Base-by-base conservation (phyloP, 257 asterid species). In the Nicotiana attenuata region DNA sequence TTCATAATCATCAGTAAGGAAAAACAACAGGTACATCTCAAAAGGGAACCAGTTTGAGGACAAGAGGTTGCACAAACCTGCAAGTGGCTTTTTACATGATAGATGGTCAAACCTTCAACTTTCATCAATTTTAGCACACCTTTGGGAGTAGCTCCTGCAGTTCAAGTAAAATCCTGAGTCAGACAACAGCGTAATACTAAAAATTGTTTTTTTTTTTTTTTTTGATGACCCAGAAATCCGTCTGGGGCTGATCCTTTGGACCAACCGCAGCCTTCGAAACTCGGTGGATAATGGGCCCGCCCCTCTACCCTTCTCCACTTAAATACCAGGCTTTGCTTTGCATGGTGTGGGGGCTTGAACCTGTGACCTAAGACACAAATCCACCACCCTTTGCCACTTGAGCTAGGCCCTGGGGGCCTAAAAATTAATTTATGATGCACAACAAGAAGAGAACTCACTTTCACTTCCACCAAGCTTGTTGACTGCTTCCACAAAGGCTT, bases 381-480 rank as follows among this genome's bases (percentile, higher is more conserved):
- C n/a, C n/a, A n/a, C n/a, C n/a, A n/a, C n/a, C n/a, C n/a, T n/a
- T n/a, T n/a, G n/a, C n/a, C n/a, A n/a, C n/a, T n/a, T n/a, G n/a
- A n/a, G n/a, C n/a, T n/a, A n/a, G n/a, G n/a, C n/a, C n/a, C n/a
- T n/a, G n/a, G n/a, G n/a, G n/a, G n/a, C n/a, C 65, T 16, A 61
- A 19, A 19, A 82, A 26, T 41, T 29, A 9, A 24, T 17, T 55
- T 67, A 60, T 14, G 61, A 63, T 65, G 80, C 69, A 63, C 78
- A 82, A 79, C 20, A 83, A 77, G 78, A 81, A 55, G 28, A 82
- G 31, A 45, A 53, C 65, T 78, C 93, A 93, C 97, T 92, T 91
- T 92, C 98, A 87, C 98, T 93, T 82, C 98, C 97, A 87, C 98
- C 98, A 89, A 93, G 98, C 90, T 90, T 91, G 91, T 77, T 89